Base-by-base conservation (phyloP, 2,329 filamentous ascomycete species). In the Pestalotiopsis sp. region DNA sequence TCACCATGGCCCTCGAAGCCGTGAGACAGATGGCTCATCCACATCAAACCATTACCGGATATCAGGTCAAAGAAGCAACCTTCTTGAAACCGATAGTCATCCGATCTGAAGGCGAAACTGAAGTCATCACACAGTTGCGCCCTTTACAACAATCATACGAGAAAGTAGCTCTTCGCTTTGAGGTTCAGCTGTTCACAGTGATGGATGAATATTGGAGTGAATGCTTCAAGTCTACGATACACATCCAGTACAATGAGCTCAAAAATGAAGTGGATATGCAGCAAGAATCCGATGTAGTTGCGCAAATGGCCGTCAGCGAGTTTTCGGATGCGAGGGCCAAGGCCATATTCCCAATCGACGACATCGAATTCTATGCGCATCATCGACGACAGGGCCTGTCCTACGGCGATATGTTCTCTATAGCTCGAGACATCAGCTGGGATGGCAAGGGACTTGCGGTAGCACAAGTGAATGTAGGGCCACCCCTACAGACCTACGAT, bases 1-100 rank as follows among this genome's bases (percentile, higher is more conserved):
- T 82, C 2, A 70, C 77, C 23, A 82, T 83, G 80, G 80, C 79
- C 2, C 73, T 82, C 49, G 81, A 83, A 67, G 81, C 80, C 0
- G 77, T 75, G 1, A 74, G 76, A 45, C 74, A 79, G 27, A 71
- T 77, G 31, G 70, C 68, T 13, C 66, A 68, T 7, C 58, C 67
- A 1, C 70, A 72, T 39, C 71, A 70, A 11, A 27, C 17, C 6
- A 59, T 78, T 7, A 67, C 70, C 1, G 76, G 78, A 1, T 81
- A 74, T 64, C 70, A 67, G 17, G 67, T 80, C 27, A 76, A 78
- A 70, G 72, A 78, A 12, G 77, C 78, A 2, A 56, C 74, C 1
- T 79, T 81, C 65, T 58, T 76, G 52, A 78, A 70, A 20, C 76
- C 79, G 5, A 76, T 81, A 12, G 61, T 78, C 9, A 72, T 81